These are phyloP conservation scores for Inosperma sp. DNA, from an alignment of 768 basidiomycete genomes.

Conservation along the genomic window DNA sequence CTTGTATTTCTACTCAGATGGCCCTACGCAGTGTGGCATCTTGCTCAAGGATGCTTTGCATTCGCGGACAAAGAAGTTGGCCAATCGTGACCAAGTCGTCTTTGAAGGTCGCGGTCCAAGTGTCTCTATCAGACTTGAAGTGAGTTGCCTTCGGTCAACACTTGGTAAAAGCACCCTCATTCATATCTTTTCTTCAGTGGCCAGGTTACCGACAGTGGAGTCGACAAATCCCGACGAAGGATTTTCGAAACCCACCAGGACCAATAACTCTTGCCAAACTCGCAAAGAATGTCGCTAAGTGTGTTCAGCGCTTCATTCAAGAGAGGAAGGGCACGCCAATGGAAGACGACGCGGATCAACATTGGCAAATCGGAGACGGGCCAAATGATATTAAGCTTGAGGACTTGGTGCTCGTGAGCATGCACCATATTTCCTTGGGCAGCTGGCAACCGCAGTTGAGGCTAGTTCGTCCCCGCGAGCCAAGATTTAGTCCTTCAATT, in stretches of 20 bases:
- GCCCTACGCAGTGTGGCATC: constrained; percentile 57
- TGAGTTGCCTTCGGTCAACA: constrained; percentile 27
- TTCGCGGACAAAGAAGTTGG: constrained; percentile 51
- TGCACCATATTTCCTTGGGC: constrained; percentile 80
- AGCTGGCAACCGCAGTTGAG: constrained; percentile 79
- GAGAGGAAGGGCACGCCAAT: constrained; percentile 29
- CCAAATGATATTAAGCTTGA: constrained; percentile 53
- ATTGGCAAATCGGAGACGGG: constrained; percentile 60
- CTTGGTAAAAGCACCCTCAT: constrained; percentile 4
- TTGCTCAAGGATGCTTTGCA: constrained; percentile 59
- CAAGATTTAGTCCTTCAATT: constrained; percentile 9
- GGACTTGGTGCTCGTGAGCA: constrained; percentile 68
- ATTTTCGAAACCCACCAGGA: constrained; percentile 73
- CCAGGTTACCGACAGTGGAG: constrained; percentile 76
- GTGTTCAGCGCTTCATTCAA: constrained; percentile 61
- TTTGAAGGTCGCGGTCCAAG: constrained; percentile 73
- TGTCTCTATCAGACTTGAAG: constrained; percentile 75
- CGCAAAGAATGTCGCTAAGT: constrained; percentile 76
- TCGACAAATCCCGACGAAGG: constrained; percentile 76
- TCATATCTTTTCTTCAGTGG: constrained; percentile 46
- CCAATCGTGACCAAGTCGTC: constrained; percentile 57
- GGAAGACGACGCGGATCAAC: constrained; percentile 58
- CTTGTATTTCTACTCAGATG: constrained; percentile 55
- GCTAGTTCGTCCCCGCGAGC: constrained; percentile 38
- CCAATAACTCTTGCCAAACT: constrained; percentile 74